Conservation (phyloP, 305 asterid genomes). For the Fraxinus ornus region DNA sequence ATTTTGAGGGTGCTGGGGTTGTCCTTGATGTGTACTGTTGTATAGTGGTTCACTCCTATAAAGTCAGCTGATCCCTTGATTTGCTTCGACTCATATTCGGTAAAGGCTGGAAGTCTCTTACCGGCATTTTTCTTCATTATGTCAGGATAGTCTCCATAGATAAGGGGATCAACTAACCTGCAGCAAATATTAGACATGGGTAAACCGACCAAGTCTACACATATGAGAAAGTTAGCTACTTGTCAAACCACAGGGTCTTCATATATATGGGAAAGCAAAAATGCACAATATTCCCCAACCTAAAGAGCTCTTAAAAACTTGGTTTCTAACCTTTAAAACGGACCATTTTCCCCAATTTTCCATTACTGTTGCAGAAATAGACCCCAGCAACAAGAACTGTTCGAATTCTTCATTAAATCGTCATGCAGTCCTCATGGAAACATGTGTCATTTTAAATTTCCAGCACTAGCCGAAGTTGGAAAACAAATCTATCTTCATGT, state of each 20-base stretch:
- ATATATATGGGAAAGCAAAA: neutral
- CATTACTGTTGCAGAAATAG: neutral
- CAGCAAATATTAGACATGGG: neutral
- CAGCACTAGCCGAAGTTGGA: neutral
- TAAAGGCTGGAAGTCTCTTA: constrained; percentile 48
- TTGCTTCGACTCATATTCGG: constrained; percentile 40
- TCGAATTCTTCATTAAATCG: neutral
- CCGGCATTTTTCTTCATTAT: constrained; percentile 36
- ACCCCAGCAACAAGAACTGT: neutral
- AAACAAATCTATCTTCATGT: neutral
- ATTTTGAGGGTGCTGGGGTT: constrained; percentile 15
- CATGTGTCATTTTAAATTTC: no score
- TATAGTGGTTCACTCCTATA: constrained; percentile 55
- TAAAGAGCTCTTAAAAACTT: neutral
- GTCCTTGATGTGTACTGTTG: constrained; percentile 30
- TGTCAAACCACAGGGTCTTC: neutral
- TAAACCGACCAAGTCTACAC: neutral
- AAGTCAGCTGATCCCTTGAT: constrained; percentile 55
- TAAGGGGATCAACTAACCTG: constrained; percentile 49
- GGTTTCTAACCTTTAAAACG: neutral
- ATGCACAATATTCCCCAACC: neutral
- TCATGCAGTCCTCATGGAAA: no score
- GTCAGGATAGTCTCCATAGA: constrained; percentile 57
- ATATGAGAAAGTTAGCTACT: neutral
- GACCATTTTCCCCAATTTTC: neutral